Evolutionary conservation across 805 yeast genomes (phyloP).

Genomic region (Wickerhamiella parazyma): DNA sequence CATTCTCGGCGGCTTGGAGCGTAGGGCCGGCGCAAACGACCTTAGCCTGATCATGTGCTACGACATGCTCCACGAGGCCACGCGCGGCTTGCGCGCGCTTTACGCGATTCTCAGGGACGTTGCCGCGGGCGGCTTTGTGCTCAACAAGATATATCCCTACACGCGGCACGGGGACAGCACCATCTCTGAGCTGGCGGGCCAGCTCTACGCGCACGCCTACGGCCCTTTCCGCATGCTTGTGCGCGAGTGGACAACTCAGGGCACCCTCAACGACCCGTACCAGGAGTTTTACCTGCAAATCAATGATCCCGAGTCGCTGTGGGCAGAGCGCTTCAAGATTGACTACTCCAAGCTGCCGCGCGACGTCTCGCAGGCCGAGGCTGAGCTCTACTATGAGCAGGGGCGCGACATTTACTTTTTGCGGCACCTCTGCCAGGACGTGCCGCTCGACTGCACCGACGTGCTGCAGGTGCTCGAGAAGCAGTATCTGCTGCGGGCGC

Average conservation of each 20-base stretch:
- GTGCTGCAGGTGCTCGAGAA: conserved; percentile 34
- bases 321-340: conserved; percentile 19
- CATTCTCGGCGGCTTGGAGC: conserved; percentile 33
- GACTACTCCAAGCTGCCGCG: conserved; percentile 26
- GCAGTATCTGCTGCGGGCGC: conserved; percentile 37
- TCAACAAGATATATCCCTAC: conserved; percentile 38
- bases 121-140: conserved; percentile 27
- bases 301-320: conserved; percentile 14
- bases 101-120: conserved; percentile 32
- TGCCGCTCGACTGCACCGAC: not conserved
- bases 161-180: conserved; percentile 51
- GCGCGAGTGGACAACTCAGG: conserved; percentile 55
- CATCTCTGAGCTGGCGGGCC: conserved; percentile 32
- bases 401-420: conserved; percentile 64
- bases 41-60: conserved; percentile 24
- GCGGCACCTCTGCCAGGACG: conserved; percentile 36
- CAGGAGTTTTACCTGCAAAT: conserved; percentile 48
- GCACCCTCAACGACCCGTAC: conserved; percentile 41
- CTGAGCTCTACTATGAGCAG: conserved; percentile 28
- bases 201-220: conserved; percentile 34
- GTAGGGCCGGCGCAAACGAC: conserved; percentile 13
- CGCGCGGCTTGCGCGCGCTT: conserved; percentile 45
- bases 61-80: conserved; percentile 35
- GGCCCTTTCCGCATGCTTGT: conserved; percentile 50
- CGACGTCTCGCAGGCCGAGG: conserved; percentile 25